Evolutionary conservation across 768 basidiomycete genomes (phyloP).

Genomic region (Gymnopilus junonius): DNA sequence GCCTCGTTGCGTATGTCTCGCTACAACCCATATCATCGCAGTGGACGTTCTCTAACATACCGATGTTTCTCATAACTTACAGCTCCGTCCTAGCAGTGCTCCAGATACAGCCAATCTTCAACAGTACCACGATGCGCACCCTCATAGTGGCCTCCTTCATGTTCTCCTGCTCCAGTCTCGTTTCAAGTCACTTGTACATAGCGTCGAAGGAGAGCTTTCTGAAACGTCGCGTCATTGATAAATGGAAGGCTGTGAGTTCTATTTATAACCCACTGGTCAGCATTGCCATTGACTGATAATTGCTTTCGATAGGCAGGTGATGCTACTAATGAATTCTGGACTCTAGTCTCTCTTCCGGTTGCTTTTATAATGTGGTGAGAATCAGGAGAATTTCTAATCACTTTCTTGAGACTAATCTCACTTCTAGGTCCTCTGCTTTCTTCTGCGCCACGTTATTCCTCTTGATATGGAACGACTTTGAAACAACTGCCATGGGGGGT

Average conservation of each 20-base stretch:
- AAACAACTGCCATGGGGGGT: background rate
- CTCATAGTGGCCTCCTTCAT: conserved; percentile 1
- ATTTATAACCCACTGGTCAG: background rate
- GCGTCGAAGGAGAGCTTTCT: background rate
- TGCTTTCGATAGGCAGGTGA: background rate
- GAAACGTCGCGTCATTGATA: background rate
- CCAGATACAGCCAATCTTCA: conserved; percentile 7
- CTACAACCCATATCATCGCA: background rate
- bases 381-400: background rate
- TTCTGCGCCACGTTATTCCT: background rate
- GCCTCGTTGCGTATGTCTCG: conserved; percentile 1
- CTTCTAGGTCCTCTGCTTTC: background rate
- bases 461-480: conserved; percentile 5
- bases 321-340: conserved; percentile 1
- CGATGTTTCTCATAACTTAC: background rate
- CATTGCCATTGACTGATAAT: background rate
- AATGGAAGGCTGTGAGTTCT: conserved; percentile 7
- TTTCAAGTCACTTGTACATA: conserved; percentile 3
- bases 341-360: conserved; percentile 5
- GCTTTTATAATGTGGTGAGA: conserved; percentile 9
- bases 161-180: background rate
- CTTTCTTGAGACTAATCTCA: background rate
- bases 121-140: background rate
- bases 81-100: conserved; percentile 7
- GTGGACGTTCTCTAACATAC: background rate